Base-by-base conservation (phyloP, 2,329 filamentous ascomycete genomes). In the Epichloe gansuensis region DNA sequence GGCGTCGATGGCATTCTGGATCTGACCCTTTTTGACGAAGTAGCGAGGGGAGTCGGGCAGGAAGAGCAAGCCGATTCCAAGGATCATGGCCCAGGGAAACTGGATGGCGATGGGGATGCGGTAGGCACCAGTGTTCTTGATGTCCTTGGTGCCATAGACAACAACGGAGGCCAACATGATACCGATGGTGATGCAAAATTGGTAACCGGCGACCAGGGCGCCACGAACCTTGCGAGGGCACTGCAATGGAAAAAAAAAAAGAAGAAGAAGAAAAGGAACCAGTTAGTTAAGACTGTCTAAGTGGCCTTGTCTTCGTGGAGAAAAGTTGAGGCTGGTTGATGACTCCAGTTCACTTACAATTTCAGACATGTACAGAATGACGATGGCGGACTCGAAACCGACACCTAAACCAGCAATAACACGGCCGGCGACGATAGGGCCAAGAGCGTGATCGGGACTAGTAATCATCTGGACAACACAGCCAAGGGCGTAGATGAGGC, bases 321-420 rank as follows among this genome's bases (percentile, higher is more conserved):
- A 38, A 23, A 12, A 12, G 1, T 4, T 12, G 27, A 34, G 11
- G 15, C 36, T 2, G 8, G 2, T 42, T 12, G 38, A 34, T 25
- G n/a, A 38, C 5, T 34, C 15, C 35, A 17, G 11, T 11, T 7
- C 5, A 69, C 66, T 72, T 68, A 74, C 74, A 64, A 90, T 87
- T 71, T 90, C 87, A 47, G 84, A 88, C 87, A 93, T 91, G 78
- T 93, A 90, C 55, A 89, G 74, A 63, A 89, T 87, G 67, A 89
- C 82, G 61, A 89, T 82, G 61, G 86, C 84, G 8, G 84, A 88
- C 59, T 87, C 84, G 65, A 89, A 89, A 63, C 86, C 87, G 61
- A 89, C 85, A 74, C 87, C 87, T 52, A 89, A 66, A 66, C 87
- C 87, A 47, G 85, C 82, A 60, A 91, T 70, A 53, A 89, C 70